Evolutionary conservation across 2,329 filamentous ascomycete species (phyloP), one percentile per base, ranked within the genome.

Genomic region (Sporothrix euskadiensis): DNA sequence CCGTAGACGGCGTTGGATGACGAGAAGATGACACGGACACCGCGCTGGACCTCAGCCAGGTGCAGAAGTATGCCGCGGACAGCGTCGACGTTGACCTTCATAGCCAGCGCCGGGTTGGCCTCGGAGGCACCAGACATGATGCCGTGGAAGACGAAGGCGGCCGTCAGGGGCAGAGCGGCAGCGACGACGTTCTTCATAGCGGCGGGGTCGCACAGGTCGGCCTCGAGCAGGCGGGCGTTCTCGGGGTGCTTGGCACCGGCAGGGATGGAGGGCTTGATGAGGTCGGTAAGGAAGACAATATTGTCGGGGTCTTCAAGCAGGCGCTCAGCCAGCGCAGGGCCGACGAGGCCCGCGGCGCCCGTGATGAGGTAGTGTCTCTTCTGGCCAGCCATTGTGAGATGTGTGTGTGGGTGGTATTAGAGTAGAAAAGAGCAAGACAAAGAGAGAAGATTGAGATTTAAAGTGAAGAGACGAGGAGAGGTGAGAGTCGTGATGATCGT

Each of bases 71-170:
- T 77, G 56, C 82, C 81, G 32, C 87, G 84, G 14, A 88, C 87
- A 56, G 86, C 87, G 76, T 90, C 86, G 68, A 91, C 83, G 79
- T 91, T 91, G 70, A 90, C 88, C 56, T 82, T 83, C 75, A 89
- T 83, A 2, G 88, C 88, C 1, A 89, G 82, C 69, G 88, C 86
- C 75, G 87, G 88, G 80, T 90, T 85, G 57, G 87, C 86, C 80
- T 91, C 89, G 19, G 88, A 87, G 6, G 88, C 88, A 14, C 86
- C 86, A 0, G 88, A 90, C 89, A 91, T 91, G 83, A 91, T 89
- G 75, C 89, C 89, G 80, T 91, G 89, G 79, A 91, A 88, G 77
- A 89, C 83, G 81, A 89, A 91, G 73, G 87, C 83, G 65, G 86
- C 85, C 74, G 85, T 82, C 3, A 88, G 81, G 0, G 85, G 84